Conservation (phyloP, 345 rosid species). For the Hibiscus mutabilis region DNA sequence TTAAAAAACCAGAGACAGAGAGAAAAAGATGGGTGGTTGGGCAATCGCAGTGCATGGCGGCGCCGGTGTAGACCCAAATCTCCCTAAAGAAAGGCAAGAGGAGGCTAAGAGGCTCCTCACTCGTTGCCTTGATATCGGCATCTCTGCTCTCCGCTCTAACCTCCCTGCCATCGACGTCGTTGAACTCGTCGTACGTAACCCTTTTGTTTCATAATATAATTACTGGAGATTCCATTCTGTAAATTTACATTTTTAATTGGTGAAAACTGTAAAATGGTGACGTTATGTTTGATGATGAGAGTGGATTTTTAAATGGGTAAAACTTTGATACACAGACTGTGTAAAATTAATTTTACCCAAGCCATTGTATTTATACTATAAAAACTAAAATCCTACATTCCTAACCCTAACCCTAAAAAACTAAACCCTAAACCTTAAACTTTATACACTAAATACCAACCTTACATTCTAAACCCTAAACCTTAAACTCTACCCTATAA, state of each 20-base stretch:
- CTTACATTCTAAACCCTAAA: too few species aligned
- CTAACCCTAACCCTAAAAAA: too few species aligned
- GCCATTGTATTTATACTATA: too few species aligned
- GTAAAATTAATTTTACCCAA: too few species aligned
- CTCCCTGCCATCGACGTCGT: conserved; percentile 85
- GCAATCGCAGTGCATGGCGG: conserved; percentile 99
- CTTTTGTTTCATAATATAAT: background rate
- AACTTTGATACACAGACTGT: too few species aligned
- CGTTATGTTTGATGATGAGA: background rate
- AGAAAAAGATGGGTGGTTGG: conserved; percentile 63
- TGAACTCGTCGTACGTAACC: conserved; percentile 65
- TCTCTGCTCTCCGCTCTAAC: conserved; percentile 70
- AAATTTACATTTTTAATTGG: background rate
- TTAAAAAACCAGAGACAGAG: background rate
- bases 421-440: too few species aligned
- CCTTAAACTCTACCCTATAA: too few species aligned
- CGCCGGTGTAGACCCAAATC: conserved; percentile 97
- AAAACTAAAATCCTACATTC: too few species aligned
- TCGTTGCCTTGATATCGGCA: conserved; percentile 86
- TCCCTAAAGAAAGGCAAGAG: conserved; percentile 71
- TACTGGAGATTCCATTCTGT: background rate
- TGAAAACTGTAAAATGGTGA: background rate
- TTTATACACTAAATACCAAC: too few species aligned
- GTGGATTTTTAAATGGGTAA: too few species aligned
- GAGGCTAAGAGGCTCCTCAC: conserved; percentile 76